Base-by-base conservation (phyloP, 78 protist species). In the Bigelowiella natans region DNA sequence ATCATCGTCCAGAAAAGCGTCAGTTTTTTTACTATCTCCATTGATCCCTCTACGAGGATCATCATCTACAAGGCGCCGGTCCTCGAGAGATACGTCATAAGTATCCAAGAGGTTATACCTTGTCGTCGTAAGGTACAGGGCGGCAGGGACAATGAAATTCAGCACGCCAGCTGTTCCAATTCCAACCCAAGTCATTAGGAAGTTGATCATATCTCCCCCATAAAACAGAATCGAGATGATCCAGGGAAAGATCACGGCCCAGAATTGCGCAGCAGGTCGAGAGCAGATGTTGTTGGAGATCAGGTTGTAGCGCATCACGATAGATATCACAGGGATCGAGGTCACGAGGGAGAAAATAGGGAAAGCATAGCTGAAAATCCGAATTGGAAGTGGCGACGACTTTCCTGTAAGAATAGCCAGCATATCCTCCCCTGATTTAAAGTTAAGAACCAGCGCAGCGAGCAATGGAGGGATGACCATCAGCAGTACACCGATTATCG, bases 181-280 rank as follows among this genome's bases (percentile, higher is more conserved):
- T 51, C 73, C 73, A 7, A 18, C 18, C 73, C 73, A 51, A 18
- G 7, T 51, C 34, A 51, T 7, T 18, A 51, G 7, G 73, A 26
- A 51, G 73, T 51, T 51, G 73, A 51, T 51, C 34, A 18, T 51
- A 18, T 51, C 18, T 51, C 73, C 73, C 73, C 73, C 73, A 18
- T 51, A 51, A 18, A 51, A 51, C 7, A 51, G 18, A 7, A 51
- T 7, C 7, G 73, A 51, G 31, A 87, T 38, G 37, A 87, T 2
- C 93, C 93, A 91, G n/a, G 93, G 93, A 39, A 91, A 91, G 38
- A 91, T 2, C 40, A 39, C 86, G 34, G 85, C 89, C 90, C 90
- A 91, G 36, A 85, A 39, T 37, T 36, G 38, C 64, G 90, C 90
- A 86, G 31, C 37, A 36, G 63, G 37, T n/a, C 37, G 36, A 18